Evolutionary conservation across 2,329 filamentous ascomycete genomes (phyloP).

Genomic region (Chaetomiaceae sp.): DNA sequence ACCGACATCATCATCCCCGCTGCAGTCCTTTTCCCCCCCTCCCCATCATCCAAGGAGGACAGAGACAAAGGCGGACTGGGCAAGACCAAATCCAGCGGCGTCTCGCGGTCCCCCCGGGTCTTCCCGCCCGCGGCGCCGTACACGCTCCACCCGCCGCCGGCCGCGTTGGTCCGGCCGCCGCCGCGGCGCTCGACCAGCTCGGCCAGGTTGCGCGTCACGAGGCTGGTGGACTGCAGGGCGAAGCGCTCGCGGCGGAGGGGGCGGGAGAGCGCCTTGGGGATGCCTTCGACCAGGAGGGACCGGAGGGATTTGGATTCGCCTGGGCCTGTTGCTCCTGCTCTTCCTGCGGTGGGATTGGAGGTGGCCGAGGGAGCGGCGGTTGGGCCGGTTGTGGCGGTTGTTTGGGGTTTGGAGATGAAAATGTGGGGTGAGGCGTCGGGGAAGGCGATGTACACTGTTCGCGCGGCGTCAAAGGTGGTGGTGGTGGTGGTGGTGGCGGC

Average conservation of each 20-base stretch:
- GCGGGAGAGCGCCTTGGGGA: constrained; percentile 76
- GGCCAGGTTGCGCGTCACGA: constrained; percentile 67
- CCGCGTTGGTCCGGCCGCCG: constrained; percentile 63
- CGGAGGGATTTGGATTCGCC: constrained; percentile 61
- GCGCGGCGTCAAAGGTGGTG: constrained; percentile 57
- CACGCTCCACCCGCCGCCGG: constrained; percentile 73
- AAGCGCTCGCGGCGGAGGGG: constrained; percentile 68
- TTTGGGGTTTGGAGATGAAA: constrained; percentile 56
- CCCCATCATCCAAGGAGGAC: constrained; percentile 14
- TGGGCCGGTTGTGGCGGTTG: constrained; percentile 29
- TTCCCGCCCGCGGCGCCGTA: constrained; percentile 45
- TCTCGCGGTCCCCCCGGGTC: too few relatives aligned
- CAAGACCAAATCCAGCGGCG: constrained; percentile 49
- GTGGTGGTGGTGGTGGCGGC: constrained; percentile 36
- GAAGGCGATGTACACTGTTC: constrained; percentile 75
- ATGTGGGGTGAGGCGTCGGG: constrained; percentile 74
- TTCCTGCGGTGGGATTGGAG: too few relatives aligned
- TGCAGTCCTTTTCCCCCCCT: constrained; percentile 20
- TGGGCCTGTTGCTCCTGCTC: too few relatives aligned
- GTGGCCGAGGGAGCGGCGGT: constrained; percentile 29
- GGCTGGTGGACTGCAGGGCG: constrained; percentile 60
- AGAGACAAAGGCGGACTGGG: constrained; percentile 44
- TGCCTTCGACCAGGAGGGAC: constrained; percentile 68
- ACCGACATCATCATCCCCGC: constrained; percentile 25
- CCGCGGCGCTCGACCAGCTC: constrained; percentile 68